These are phyloP conservation scores for Coemansia pectinata DNA, from an alignment of 192 early-diverging fungal species.

Conservation along the genomic window DNA sequence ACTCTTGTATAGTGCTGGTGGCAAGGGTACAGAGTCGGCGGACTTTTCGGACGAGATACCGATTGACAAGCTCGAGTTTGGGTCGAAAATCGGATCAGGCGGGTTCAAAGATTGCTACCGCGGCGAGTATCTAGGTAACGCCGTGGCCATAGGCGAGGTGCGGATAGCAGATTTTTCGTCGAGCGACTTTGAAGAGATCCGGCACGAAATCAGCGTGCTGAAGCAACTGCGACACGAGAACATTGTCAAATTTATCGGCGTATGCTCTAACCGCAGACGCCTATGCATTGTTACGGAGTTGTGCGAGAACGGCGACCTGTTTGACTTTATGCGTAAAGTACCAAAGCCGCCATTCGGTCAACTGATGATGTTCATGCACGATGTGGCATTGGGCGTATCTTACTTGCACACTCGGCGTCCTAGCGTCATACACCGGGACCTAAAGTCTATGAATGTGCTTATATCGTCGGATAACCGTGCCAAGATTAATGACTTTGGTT, in stretches of 20 bases:
- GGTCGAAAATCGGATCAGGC: slow-evolving; percentile 69
- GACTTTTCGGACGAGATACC: slow-evolving; percentile 62
- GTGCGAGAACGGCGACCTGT: slow-evolving; percentile 73
- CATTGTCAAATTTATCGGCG: slow-evolving; percentile 71
- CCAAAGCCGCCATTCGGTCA: slow-evolving; percentile 64
- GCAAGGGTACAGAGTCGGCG: slow-evolving; percentile 51
- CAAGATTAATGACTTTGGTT: slow-evolving; percentile 81
- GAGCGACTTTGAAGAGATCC: slow-evolving; percentile 69
- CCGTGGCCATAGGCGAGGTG: slow-evolving; percentile 73
- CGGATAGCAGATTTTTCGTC: slow-evolving; percentile 67
- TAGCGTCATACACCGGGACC: slow-evolving; percentile 72
- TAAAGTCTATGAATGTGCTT: slow-evolving; percentile 79
- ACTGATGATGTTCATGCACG: slow-evolving; percentile 75
- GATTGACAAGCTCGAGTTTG: slow-evolving; percentile 61
- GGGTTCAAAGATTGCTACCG: slow-evolving; percentile 79
- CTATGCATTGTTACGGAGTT: slow-evolving; percentile 76
- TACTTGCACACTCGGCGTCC: slow-evolving; percentile 74
- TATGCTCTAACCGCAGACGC: slow-evolving; percentile 65
- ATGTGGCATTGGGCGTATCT: slow-evolving; percentile 70
- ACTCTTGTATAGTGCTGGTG: slow-evolving; percentile 44
- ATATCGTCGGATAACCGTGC: slow-evolving; percentile 62
- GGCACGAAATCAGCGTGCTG: slow-evolving; percentile 74
- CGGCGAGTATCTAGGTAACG: slow-evolving; percentile 63
- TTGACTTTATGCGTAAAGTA: slow-evolving; percentile 69
- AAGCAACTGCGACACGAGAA: slow-evolving; percentile 79